A percentile compares a stretch with the other conserved stretches of the same genome.
Evolutionary conservation across 805 yeast genomes (phyloP).

Genomic region (Torulaspora indica): DNA sequence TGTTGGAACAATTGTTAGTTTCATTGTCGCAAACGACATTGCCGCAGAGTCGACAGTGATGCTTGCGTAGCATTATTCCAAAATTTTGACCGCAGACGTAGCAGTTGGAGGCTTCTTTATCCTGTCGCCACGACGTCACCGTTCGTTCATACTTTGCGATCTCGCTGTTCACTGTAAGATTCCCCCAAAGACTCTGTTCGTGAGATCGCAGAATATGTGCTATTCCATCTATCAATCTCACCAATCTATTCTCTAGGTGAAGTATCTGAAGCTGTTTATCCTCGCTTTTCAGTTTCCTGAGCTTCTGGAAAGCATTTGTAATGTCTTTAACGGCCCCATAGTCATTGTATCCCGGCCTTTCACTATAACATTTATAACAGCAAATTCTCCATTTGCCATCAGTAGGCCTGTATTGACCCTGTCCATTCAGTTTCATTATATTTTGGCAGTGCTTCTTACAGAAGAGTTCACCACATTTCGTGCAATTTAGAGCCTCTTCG

Average conservation of each 20-base stretch:
- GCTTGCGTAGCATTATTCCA: conserved; percentile 59
- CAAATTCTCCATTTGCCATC: conserved; percentile 66
- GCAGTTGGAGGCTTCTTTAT: conserved; percentile 47
- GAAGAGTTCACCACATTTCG: conserved; percentile 68
- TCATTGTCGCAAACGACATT: conserved; percentile 68
- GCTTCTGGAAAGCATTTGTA: conserved; percentile 39
- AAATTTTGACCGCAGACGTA: conserved; percentile 58
- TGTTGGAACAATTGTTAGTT: conserved; percentile 63
- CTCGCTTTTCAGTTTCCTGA: conserved; percentile 45
- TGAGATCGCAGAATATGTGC: conserved; percentile 25
- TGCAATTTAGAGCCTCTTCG: conserved; percentile 50
- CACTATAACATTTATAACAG: conserved; percentile 57
- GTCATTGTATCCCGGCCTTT: conserved; percentile 50
- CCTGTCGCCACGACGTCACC: conserved; percentile 65
- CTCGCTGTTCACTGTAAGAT: conserved; percentile 28
- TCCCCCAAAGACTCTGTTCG: conserved; percentile 24
- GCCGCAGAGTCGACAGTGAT: conserved; percentile 92
- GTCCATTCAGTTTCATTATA: conserved; percentile 46
- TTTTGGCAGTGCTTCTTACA: conserved; percentile 62
- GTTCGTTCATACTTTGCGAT: conserved; percentile 42
- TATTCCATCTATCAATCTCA: conserved; percentile 40
- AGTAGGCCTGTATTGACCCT: conserved; percentile 44
- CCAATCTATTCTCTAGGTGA: conserved; percentile 56
- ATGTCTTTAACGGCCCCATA: conserved; percentile 45
- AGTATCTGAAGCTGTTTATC: conserved; percentile 49